Base-by-base conservation (phyloP, 2,329 filamentous ascomycete genomes). In the Penicillium crustosum region DNA sequence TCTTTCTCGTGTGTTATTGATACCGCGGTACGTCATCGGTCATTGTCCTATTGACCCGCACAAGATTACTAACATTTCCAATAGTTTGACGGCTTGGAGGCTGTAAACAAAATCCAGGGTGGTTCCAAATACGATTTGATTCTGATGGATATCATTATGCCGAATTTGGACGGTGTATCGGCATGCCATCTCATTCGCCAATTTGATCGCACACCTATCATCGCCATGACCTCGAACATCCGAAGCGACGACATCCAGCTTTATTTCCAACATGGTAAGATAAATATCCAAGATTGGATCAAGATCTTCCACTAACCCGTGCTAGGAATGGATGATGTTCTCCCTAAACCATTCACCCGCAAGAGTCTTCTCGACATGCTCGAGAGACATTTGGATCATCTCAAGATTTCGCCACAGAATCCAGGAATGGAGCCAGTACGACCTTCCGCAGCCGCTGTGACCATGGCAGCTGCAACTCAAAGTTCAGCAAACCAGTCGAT, bases 181-280 rank as follows among this genome's bases (percentile, higher is more conserved):
- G 93, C 94, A 3, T 96, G 92, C 57, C 90, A 94, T 69, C 86
- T 96, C 61, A 97, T 99, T 64, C 87, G 93, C 53, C 90, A 96
- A 70, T 91, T 93, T 61, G 87, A 92, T 62, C 85, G 86, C 38
- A 85, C 87, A 6, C 94, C 94, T 0, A 95, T 99, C 68, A 91
- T 99, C 58, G 94, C 94, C 47, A 97, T 99, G 94, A 99, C 94
- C 3, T 97, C 93, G 4, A 99, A 97, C 71, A 97, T 99, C 63
- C 86, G 94, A 63, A 93, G 91, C 60, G 93, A 97, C 69, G 94
- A 99, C 72, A 95, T 97, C 61, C 90, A 93, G 53, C 93, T 95
- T 78, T 99, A 99, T 73, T 97, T 97, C 78, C 88, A 93, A 68
- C 93, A 96, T 78, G 94, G 93, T 94, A 83, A 80, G 88, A 69